Percentiles rank a stretch among this genome's conserved stretches.
phyloP scores from a whole-genome alignment of 305 asterid species.

The Striga hermonthica region DNA sequence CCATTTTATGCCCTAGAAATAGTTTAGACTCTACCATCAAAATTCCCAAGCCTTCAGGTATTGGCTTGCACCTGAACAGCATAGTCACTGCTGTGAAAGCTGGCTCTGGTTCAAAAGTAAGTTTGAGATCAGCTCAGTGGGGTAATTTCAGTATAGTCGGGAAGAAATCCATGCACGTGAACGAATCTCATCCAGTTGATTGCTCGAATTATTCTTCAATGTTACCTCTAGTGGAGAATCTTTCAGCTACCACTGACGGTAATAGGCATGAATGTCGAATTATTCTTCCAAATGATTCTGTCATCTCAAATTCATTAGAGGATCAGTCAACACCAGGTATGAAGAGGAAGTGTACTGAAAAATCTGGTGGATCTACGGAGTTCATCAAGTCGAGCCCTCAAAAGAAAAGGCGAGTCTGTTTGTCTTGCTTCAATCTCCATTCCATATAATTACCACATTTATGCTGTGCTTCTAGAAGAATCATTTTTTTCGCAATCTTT shows the following conservation, averaged over 20 bases:
- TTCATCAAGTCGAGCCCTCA: constrained; percentile 36
- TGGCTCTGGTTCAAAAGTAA: constrained; percentile 44
- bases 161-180: constrained; percentile 37
- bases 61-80: constrained; percentile 81
- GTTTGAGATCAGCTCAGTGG: constrained; percentile 46
- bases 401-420: constrained; percentile 51
- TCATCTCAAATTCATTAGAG: constrained; percentile 39
- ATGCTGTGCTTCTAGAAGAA: constrained; percentile 14
- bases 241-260: constrained; percentile 38
- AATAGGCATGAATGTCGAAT: constrained; percentile 34
- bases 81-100: constrained; percentile 47
- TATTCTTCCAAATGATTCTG: constrained; percentile 35
- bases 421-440: constrained; percentile 10
- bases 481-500: constrained; percentile 25
- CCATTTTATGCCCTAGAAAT: constrained; percentile 33
- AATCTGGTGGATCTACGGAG: constrained; percentile 35
- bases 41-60: constrained; percentile 56
- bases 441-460: background rate
- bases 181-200: constrained; percentile 33
- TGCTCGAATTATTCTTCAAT: constrained; percentile 33
- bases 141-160: constrained; percentile 47
- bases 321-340: constrained; percentile 38
- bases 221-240: constrained; percentile 38
- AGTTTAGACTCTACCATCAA: constrained; percentile 25
- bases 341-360: constrained; percentile 35